phyloP scores from a whole-genome alignment of 169 alveolate species.

The Plasmodium ovale region DNA sequence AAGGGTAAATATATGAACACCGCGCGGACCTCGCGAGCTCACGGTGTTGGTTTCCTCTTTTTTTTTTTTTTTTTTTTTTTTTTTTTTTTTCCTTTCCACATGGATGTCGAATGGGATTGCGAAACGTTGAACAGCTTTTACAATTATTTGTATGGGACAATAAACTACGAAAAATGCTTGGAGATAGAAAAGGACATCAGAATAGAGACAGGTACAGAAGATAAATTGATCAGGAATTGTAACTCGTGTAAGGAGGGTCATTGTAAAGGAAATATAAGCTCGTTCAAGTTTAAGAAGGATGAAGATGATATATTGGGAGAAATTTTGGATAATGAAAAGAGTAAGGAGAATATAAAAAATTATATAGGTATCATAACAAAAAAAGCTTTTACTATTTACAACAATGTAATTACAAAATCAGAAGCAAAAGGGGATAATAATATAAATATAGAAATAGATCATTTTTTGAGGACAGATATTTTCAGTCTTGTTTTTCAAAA shows the following conservation, averaged over 20 bases:
- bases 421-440: conserved; percentile 28
- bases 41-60: no score
- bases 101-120: conserved; percentile 72
- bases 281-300: conserved; percentile 69
- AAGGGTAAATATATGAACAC: no score
- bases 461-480: conserved; percentile 74
- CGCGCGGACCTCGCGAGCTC: no score
- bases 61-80: conserved; percentile 8
- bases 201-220: conserved; percentile 67
- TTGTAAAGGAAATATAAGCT: conserved; percentile 33
- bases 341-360: conserved; percentile 48
- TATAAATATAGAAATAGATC: conserved; percentile 43
- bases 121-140: conserved; percentile 36
- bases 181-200: conserved; percentile 66
- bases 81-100: conserved; percentile 13
- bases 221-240: not conserved
- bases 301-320: conserved; percentile 76
- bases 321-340: conserved; percentile 70
- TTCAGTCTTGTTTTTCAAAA: conserved; percentile 50
- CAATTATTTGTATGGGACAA: conserved; percentile 53
- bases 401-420: conserved; percentile 57
- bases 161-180: conserved; percentile 39
- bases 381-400: conserved; percentile 53
- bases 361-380: conserved; percentile 31
- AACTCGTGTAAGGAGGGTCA: conserved; percentile 10